phyloP scores from a whole-genome alignment of 2,329 filamentous ascomycete genomes.

The Fusarium armeniacum region DNA sequence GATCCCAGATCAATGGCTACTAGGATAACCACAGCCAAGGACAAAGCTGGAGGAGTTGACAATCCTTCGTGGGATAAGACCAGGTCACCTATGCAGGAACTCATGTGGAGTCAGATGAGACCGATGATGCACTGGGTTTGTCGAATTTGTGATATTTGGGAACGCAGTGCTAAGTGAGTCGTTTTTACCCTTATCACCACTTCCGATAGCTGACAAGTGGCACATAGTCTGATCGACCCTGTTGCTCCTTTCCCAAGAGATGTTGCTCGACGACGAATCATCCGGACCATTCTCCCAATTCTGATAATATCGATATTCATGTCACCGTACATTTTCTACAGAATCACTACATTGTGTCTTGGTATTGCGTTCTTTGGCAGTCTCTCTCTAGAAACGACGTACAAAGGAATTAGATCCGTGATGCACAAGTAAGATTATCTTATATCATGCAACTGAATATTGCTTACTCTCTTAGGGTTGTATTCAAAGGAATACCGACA shows the following conservation, averaged over 20 bases:
- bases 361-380: slow-evolving; percentile 20
- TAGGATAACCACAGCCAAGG: slow-evolving; percentile 58
- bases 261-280: slow-evolving; percentile 60
- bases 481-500: slow-evolving; percentile 83
- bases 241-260: slow-evolving; percentile 71
- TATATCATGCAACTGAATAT: rapidly evolving
- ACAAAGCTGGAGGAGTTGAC: slow-evolving; percentile 60
- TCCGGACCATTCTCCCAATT: neutral
- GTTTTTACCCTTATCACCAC: no score
- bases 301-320: neutral
- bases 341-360: neutral
- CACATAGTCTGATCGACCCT: slow-evolving; percentile 63
- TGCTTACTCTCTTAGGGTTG: slow-evolving; percentile 73
- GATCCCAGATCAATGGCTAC: slow-evolving; percentile 54
- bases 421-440: slow-evolving; percentile 69
- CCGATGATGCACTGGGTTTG: slow-evolving; percentile 72
- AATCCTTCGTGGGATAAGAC: slow-evolving; percentile 74
- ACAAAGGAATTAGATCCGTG: neutral
- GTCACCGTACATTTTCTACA: slow-evolving; percentile 6
- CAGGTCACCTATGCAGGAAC: slow-evolving; percentile 79
- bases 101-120: slow-evolving; percentile 80
- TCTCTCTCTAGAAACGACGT: neutral
- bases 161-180: slow-evolving; percentile 57
- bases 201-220: neutral
- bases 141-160: slow-evolving; percentile 59